These are phyloP conservation scores for Royoungia palumana DNA, from an alignment of 768 basidiomycete genomes.

Conservation along the genomic window DNA sequence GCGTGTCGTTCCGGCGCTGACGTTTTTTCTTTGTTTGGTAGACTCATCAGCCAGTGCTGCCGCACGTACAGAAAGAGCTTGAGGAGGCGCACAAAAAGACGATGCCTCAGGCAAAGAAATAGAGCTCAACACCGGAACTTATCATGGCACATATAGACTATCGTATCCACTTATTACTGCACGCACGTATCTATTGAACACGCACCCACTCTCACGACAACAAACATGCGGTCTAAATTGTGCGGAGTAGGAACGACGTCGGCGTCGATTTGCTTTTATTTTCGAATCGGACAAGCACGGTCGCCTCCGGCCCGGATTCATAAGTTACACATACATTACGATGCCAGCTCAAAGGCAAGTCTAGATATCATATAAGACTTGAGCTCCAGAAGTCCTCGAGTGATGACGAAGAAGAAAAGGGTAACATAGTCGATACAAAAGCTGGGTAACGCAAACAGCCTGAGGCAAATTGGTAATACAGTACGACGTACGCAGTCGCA, in stretches of 20 bases:
- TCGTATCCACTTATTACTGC: constrained; percentile 12
- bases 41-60: constrained; percentile 81
- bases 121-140: constrained; percentile 28
- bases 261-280: too few relatives aligned
- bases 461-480: not conserved
- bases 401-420: not conserved
- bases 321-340: too few relatives aligned
- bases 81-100: constrained; percentile 85
- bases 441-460: too few relatives aligned
- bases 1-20: not conserved
- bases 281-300: too few relatives aligned
- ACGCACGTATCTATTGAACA: constrained; percentile 12
- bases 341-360: too few relatives aligned
- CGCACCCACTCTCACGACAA: not conserved
- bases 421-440: not conserved
- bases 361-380: too few relatives aligned
- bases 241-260: too few relatives aligned
- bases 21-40: constrained; percentile 23
- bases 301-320: too few relatives aligned
- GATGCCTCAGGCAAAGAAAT: constrained; percentile 66
- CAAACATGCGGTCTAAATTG: too few relatives aligned
- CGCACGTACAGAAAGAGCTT: constrained; percentile 84
- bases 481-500: not conserved
- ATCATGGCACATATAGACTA: constrained; percentile 19
- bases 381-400: not conserved